These are phyloP conservation scores for Calonectria multiphialidica DNA, from an alignment of 2,329 filamentous ascomycete genomes.

Conservation along the genomic window DNA sequence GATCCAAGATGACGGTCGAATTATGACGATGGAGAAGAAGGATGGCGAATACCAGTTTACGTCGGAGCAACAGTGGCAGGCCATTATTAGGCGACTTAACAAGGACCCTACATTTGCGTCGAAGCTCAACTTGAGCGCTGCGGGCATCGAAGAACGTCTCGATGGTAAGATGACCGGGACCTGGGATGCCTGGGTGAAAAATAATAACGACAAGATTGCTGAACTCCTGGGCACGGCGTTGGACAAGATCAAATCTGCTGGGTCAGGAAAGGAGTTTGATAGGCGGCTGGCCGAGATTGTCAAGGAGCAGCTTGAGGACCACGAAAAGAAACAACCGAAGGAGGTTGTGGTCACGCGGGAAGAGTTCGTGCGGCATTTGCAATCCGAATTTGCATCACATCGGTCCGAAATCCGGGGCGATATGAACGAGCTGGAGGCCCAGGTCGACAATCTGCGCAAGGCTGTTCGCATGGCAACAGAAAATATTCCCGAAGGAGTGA, in stretches of 20 bases:
- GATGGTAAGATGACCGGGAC: conserved; percentile 50
- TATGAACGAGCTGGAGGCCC: conserved; percentile 52
- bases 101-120: conserved; percentile 47
- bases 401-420: conserved; percentile 55
- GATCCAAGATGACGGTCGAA: conserved; percentile 61
- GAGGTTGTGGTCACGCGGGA: conserved; percentile 58
- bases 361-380: conserved; percentile 61
- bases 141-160: conserved; percentile 42
- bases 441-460: conserved; percentile 48
- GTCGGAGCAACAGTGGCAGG: conserved; percentile 61
- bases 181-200: conserved; percentile 66
- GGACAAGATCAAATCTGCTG: conserved; percentile 50
- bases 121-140: conserved; percentile 43
- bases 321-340: conserved; percentile 38
- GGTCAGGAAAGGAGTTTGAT: conserved; percentile 50
- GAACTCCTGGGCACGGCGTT: conserved; percentile 46
- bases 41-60: conserved; percentile 53
- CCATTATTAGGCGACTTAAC: conserved; percentile 57
- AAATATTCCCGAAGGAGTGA: conserved; percentile 48
- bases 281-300: conserved; percentile 51
- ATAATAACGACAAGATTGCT: conserved; percentile 58
- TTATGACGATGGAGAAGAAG: conserved; percentile 60
- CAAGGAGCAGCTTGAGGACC: conserved; percentile 50
- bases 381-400: conserved; percentile 53
- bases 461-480: conserved; percentile 44